Percentiles rank a stretch among this genome's conserved stretches.
phyloP scores from a whole-genome alignment of 176 grass and related monocot species.

The Cenchrus americanus region DNA sequence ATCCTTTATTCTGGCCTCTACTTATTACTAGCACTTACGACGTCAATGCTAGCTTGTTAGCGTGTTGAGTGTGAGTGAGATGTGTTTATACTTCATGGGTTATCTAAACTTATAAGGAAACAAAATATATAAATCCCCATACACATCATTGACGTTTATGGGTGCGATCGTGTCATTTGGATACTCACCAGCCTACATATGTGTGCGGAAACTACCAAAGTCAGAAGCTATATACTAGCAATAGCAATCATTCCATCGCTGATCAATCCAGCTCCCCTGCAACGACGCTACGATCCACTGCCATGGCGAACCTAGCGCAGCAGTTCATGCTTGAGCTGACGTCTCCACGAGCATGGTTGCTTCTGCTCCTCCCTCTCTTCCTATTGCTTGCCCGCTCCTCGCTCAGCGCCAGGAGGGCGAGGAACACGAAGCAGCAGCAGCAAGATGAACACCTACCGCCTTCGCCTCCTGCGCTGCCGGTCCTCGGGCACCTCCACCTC shows the following conservation, averaged over 20 bases:
- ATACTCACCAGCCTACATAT: background rate
- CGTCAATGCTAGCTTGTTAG: background rate
- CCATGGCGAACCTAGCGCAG: background rate
- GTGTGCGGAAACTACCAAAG: background rate
- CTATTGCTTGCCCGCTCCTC: background rate
- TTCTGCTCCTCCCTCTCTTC: background rate
- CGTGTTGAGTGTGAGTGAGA: background rate
- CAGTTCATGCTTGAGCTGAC: background rate
- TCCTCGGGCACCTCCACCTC: constrained; percentile 54
- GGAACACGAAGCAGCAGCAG: background rate
- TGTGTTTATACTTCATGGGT: background rate
- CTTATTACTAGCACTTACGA: background rate
- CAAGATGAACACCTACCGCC: background rate
- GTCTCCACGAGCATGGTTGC: background rate
- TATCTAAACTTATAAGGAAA: background rate
- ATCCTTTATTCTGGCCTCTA: background rate
- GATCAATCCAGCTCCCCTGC: background rate
- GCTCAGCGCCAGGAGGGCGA: background rate
- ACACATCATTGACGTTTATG: background rate
- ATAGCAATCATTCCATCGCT: background rate
- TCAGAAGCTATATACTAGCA: background rate
- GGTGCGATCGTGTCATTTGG: background rate
- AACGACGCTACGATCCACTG: too few relatives aligned
- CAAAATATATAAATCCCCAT: background rate
- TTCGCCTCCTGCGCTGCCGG: constrained; percentile 43